phyloP scores from a whole-genome alignment of 495 filamentous ascomycete species.

The Hypoxylon trugodes region DNA sequence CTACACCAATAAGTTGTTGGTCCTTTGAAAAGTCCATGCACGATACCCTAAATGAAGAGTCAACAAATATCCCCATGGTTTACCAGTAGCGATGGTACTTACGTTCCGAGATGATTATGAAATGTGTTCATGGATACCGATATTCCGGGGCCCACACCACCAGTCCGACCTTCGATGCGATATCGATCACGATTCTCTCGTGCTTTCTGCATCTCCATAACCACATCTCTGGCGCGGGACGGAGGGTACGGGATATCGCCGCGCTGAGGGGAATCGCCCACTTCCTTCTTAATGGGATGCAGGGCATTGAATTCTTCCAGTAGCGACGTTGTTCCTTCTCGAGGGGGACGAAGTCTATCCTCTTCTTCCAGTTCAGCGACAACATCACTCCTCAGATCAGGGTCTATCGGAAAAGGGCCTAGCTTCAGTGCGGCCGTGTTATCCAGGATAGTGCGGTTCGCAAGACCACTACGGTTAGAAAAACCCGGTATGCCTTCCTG shows the following conservation, averaged over 20 bases:
- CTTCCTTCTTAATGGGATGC: constrained; percentile 84
- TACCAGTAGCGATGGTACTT: constrained; percentile 44
- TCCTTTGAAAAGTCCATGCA: constrained; percentile 95
- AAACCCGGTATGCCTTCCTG: constrained; percentile 95
- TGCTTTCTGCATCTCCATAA: constrained; percentile 94
- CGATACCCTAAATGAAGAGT: constrained; percentile 68
- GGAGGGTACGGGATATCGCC: constrained; percentile 84
- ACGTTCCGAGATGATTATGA: constrained; percentile 93
- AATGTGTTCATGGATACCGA: constrained; percentile 97
- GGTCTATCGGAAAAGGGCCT: constrained; percentile 81
- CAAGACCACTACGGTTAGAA: constrained; percentile 73
- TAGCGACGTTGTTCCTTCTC: constrained; percentile 68
- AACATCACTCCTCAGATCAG: constrained; percentile 79
- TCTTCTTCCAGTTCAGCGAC: constrained; percentile 82
- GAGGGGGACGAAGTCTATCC: constrained; percentile 74
- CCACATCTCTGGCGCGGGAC: constrained; percentile 84
- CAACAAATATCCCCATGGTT: constrained; percentile 30
- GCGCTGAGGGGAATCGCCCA: constrained; percentile 80
- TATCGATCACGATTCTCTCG: constrained; percentile 92
- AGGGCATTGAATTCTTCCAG: constrained; percentile 81
- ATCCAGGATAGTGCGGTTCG: constrained; percentile 72
- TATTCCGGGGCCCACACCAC: constrained; percentile 79
- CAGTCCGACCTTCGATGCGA: constrained; percentile 79
- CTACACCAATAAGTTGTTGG: constrained; percentile 80
- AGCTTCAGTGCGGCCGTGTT: constrained; percentile 70